phyloP scores from a whole-genome alignment of 2,329 filamentous ascomycete species.

The Hyphodiscus sp. region DNA sequence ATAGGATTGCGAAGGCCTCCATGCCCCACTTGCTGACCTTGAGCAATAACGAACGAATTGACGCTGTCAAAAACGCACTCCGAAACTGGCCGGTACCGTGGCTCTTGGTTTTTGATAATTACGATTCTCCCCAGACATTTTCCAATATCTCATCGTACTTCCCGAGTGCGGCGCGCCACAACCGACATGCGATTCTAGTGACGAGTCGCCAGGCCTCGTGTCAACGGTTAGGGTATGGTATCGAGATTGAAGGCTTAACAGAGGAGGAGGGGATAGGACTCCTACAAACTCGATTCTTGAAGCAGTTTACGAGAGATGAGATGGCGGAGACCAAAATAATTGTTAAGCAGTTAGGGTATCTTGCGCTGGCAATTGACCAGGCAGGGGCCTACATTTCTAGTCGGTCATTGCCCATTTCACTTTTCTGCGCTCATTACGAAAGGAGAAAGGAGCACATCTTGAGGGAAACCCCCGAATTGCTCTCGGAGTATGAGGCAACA shows the following conservation, averaged over 20 bases:
- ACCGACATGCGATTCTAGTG: conserved; percentile 1
- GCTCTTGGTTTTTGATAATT: conserved; percentile 23
- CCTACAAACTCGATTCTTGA: not conserved
- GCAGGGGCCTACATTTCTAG: conserved; percentile 19
- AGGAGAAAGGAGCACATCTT: conserved; percentile 8
- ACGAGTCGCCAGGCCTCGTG: conserved; percentile 11
- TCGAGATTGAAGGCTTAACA: conserved; percentile 1
- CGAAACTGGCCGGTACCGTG: conserved; percentile 6
- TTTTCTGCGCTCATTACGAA: conserved; percentile 13
- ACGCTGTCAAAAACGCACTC: conserved; percentile 6
- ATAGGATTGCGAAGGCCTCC: conserved; percentile 7
- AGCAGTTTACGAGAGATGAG: not conserved
- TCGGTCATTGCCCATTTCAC: conserved; percentile 5
- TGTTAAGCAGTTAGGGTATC: conserved; percentile 10
- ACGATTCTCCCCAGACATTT: conserved; percentile 13
- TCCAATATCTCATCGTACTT: not conserved
- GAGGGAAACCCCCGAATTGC: conserved; percentile 3
- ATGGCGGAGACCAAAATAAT: conserved; percentile 2
- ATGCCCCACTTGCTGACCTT: not conserved
- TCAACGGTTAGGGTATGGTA: conserved; percentile 2
- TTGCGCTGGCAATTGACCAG: conserved; percentile 23
- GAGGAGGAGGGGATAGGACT: conserved; percentile 7
- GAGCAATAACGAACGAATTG: conserved; percentile 1
- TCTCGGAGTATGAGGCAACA: conserved; percentile 7
- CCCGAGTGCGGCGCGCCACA: not conserved